Evolutionary conservation across 2,329 filamentous ascomycete genomes (phyloP).

Genomic region (Pyricularia grisea): DNA sequence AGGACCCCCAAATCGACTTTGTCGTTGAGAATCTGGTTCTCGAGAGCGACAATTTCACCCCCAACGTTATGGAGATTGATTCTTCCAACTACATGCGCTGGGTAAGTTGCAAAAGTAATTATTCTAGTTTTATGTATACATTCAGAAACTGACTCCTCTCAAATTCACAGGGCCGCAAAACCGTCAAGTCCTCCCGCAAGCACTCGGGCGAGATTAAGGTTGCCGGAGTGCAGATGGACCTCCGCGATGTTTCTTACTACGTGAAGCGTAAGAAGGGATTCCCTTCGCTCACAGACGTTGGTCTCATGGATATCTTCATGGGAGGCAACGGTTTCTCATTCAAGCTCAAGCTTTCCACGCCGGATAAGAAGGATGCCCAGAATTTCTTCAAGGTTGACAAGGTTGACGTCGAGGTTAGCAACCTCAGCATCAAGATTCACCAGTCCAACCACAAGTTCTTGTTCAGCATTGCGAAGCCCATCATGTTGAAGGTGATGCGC

Average conservation of each 20-base stretch:
- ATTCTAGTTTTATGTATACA: not conserved
- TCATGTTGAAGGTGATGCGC: conserved; percentile 75
- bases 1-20: conserved; percentile 73
- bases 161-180: conserved; percentile 60
- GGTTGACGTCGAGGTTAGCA: conserved; percentile 71
- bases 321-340: conserved; percentile 84
- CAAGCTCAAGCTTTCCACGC: conserved; percentile 79
- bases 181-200: conserved; percentile 68
- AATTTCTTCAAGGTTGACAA: conserved; percentile 94
- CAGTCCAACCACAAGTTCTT: conserved; percentile 92
- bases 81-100: conserved; percentile 93
- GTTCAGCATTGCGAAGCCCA: conserved; percentile 76
- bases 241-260: conserved; percentile 87
- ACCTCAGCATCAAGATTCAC: conserved; percentile 82
- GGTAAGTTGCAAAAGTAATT: conserved; percentile 16
- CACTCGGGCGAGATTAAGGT: conserved; percentile 76
- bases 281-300: conserved; percentile 76
- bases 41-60: conserved; percentile 93
- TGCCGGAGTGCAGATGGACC: conserved; percentile 85
- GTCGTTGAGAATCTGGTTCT: conserved; percentile 91
- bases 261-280: conserved; percentile 93
- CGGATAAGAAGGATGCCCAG: conserved; percentile 63
- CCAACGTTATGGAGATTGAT: conserved; percentile 79
- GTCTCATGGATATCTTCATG: conserved; percentile 80
- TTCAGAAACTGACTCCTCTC: not conserved